Percentiles rank a stretch among this genome's conserved stretches.
These are phyloP conservation scores for Stagonosporopsis chrysanthemi DNA, from an alignment of 2,329 filamentous ascomycete species.

Conservation along the genomic window DNA sequence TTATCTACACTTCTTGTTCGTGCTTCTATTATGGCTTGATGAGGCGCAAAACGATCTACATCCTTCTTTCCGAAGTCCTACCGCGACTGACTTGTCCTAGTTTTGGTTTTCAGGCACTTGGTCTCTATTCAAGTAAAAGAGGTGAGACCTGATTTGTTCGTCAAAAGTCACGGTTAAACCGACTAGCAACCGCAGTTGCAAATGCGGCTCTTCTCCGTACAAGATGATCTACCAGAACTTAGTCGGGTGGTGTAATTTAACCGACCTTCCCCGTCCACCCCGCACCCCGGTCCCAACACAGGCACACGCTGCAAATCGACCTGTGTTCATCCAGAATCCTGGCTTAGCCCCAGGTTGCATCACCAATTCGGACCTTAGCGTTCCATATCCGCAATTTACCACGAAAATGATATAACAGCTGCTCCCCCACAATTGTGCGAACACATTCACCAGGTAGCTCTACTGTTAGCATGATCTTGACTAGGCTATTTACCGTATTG, in stretches of 20 bases:
- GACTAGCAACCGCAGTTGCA: not conserved
- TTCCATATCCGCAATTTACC: conserved; percentile 5
- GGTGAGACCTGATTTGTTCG: conserved; percentile 5
- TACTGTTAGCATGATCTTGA: conserved; percentile 3
- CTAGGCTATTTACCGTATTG: conserved; percentile 5
- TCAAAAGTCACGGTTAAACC: conserved; percentile 32
- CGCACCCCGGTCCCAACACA: conserved; percentile 29
- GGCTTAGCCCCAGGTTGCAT: conserved; percentile 26
- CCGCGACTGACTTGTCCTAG: not conserved
- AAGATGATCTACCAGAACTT: conserved; percentile 17
- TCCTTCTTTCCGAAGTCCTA: not conserved
- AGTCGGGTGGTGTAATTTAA: conserved; percentile 39
- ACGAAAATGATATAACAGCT: conserved; percentile 2
- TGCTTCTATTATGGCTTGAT: not conserved
- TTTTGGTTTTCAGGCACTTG: not conserved
- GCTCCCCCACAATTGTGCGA: not conserved
- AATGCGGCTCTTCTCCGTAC: conserved; percentile 4
- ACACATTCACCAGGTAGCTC: not conserved
- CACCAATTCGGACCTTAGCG: conserved; percentile 1
- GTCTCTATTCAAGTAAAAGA: not conserved
- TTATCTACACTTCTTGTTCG: not conserved
- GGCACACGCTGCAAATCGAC: conserved; percentile 21
- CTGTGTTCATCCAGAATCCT: conserved; percentile 18
- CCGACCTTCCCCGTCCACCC: conserved; percentile 39
- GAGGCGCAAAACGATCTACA: not conserved